Evolutionary conservation across 768 basidiomycete genomes (phyloP), one percentile per base, ranked within the genome.

Genomic region (Boletus pseudopeckii): DNA sequence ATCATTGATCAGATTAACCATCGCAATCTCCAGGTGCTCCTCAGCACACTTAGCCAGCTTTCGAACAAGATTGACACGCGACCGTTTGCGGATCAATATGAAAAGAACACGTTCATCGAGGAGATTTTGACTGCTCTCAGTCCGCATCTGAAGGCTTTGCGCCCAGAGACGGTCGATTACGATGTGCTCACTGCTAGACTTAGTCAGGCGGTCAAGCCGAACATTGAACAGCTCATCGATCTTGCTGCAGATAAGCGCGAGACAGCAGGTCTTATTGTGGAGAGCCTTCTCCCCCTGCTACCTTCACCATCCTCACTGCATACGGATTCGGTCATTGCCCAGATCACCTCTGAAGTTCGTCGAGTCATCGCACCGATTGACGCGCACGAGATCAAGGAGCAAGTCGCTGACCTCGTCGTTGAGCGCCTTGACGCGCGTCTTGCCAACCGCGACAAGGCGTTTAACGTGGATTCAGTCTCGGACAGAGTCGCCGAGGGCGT

Each of bases 241-340:
- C 79, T 93, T 45, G 86, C 91, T 26, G 90, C 88, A 0, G 91
- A 93, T 67, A 93, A 93, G 67, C 80, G 88, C 34, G 91, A 93
- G 70, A 93, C 91, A 4, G 91, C 91, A 4, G 77, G 80, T 7
- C 79, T 93, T 39, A 93, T 93, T 53, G 81, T 91, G 28, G 81
- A 92, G 48, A 75, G 80, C 20, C 79, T 93, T 37, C 53, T 84
- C 6, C 91, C 91, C 10, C 65, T 89, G 50, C 62, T 92, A 17
- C 84, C 84, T 10, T 57, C 72, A 54, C 56, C 75, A 52, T 45
- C 69, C 7, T 63, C 76, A 26, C 39, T 77, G 33, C 84, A 92
- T 61, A 76, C 77, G 1, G 78, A 82, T 45, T 74, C 76, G 3
- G 70, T 92, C 45, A 77, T 81, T 8, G 66, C 76, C 24, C 76